Evolutionary conservation across 2,329 filamentous ascomycete species (phyloP).

Genomic region (Clarireedia hainanense): DNA sequence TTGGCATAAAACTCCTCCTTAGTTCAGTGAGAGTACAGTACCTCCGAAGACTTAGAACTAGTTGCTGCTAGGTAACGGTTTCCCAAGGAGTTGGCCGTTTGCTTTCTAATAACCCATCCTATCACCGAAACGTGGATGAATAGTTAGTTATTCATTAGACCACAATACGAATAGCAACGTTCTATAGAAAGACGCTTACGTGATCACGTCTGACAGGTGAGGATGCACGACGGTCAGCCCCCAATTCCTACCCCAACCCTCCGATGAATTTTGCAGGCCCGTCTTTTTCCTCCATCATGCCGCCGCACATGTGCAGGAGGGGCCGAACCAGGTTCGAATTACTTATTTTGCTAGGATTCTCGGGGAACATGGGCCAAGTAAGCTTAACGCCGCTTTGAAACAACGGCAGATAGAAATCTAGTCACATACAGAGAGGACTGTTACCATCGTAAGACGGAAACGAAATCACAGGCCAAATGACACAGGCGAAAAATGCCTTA

Average conservation of each 20-base stretch:
- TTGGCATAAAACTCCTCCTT: no score
- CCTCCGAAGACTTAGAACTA: no score
- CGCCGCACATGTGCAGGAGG: constrained; percentile 6
- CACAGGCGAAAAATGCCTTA: neutral
- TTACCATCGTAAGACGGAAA: neutral
- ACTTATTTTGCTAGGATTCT: neutral
- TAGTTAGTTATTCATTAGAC: no score
- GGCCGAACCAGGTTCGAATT: neutral
- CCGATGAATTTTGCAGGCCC: neutral
- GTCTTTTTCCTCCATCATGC: neutral
- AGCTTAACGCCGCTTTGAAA: constrained; percentile 7
- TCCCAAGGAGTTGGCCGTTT: no score
- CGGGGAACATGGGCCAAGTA: constrained; percentile 6
- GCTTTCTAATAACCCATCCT: no score
- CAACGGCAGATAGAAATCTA: constrained; percentile 2
- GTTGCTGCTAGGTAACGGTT: no score
- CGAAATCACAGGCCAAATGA: neutral
- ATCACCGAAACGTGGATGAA: no score
- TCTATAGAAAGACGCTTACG: neutral
- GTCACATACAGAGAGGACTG: neutral
- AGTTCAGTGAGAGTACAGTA: no score
- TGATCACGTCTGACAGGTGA: neutral
- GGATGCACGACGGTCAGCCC: neutral
- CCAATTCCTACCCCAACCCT: neutral
- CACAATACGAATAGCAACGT: no score